Base-by-base conservation (phyloP, 345 rosid species). In the Orychophragmus violaceus region DNA sequence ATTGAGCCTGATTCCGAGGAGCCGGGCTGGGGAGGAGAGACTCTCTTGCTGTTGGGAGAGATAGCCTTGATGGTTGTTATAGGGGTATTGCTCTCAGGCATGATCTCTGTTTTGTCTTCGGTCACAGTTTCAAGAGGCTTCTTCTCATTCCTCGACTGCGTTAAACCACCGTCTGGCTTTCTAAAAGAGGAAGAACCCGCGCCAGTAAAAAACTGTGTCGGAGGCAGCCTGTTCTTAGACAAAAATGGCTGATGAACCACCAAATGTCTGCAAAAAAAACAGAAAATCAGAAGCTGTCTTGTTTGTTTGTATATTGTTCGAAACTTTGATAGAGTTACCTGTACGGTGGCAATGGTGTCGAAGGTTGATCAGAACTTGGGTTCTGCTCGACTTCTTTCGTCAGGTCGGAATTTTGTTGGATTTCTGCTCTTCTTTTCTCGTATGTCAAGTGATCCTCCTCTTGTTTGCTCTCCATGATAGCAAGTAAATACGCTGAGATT, bases 11-110 rank as follows among this genome's bases (percentile, higher is more conserved):
- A 80, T 44, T 84, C 85, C 4, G 83, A 71, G 16, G 74, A 62
- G 71, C 77, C 78, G 3, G 51, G 57, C 17, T 85, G 81, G 16
- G 96, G 97, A 17, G 95, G 96, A 74, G 96, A 91, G 58, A 95
- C 85, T 85, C 99, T 87, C 86, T 91, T 91, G 72, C 91, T 77
- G 78, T 91, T 95, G 32, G 99, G 99, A 61, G 97, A 88, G 30
- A 74, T 66, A 7, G 84, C 79, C 80, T 87, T 95, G 52, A 81
- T 56, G 55, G 72, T 81, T 2, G 79, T 30, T n/a, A 48, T 63
- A 3, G 95, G 88, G 27, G 63, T 61, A 42, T 2, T 19, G 23
- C 39, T 27, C 59, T 85, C 90, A 0, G 91, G 91, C 69, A 86
- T 78, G 53, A 2, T 14, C 51, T 67, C 77, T 61, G 69, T 11